Evolutionary conservation across 495 filamentous ascomycete genomes (phyloP).

Genomic region (Ramalina intermedia): DNA sequence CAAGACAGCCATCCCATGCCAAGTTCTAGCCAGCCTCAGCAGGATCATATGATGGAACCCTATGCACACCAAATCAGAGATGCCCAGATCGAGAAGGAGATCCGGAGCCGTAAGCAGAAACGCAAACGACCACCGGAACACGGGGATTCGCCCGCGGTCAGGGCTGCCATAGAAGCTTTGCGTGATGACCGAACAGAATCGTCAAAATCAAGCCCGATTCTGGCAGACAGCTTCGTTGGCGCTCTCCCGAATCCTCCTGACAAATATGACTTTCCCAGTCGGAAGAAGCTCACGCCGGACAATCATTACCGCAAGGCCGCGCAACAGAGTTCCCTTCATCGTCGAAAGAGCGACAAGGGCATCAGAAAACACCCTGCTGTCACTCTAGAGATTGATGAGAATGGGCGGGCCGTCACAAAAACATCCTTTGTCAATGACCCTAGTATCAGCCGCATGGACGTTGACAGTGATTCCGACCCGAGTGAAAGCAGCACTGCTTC

Average conservation of each 20-base stretch:
- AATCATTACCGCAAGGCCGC: background rate
- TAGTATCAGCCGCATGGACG: constrained; percentile 24
- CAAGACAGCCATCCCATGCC: constrained; percentile 29
- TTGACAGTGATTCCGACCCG: constrained; percentile 33
- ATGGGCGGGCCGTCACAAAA: constrained; percentile 57
- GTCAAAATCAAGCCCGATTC: background rate
- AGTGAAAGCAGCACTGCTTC: constrained; percentile 39
- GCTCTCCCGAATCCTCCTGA: constrained; percentile 3
- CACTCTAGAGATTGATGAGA: constrained; percentile 55
- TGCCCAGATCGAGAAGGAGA: constrained; percentile 35
- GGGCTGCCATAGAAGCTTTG: constrained; percentile 18
- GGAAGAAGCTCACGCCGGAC: constrained; percentile 1
- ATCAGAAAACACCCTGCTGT: constrained; percentile 39
- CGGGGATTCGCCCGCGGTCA: constrained; percentile 24
- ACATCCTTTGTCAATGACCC: constrained; percentile 36
- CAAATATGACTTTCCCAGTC: background rate
- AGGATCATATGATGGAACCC: constrained; percentile 29
- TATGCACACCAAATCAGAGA: constrained; percentile 47
- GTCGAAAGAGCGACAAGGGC: background rate
- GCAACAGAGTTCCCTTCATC: background rate
- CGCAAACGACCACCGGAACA: constrained; percentile 11
- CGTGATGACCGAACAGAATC: constrained; percentile 17
- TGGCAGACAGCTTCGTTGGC: constrained; percentile 10
- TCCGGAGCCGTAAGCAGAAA: constrained; percentile 23
- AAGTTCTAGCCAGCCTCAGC: constrained; percentile 19